A percentile compares a stretch with the other conserved stretches of the same genome.
phyloP scores from a whole-genome alignment of 169 alveolate species.

The Plasmodium gallinaceum region DNA sequence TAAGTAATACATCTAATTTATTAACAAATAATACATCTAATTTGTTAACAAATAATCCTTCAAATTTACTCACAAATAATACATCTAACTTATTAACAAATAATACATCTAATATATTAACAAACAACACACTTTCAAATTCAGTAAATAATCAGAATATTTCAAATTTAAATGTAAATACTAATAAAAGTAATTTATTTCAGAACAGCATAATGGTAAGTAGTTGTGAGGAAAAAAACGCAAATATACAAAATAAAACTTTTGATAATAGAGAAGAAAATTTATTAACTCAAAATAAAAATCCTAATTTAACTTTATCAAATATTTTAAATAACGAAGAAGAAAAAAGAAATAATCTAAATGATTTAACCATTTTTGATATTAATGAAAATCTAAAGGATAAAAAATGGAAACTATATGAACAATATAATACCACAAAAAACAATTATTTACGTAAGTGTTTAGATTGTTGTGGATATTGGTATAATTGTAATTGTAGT shows the following conservation, averaged over 20 bases:
- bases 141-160: no score
- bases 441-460: constrained; percentile 13
- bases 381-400: not conserved
- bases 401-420: constrained; percentile 25
- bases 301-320: not conserved
- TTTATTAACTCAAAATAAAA: not conserved
- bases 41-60: no score
- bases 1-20: no score
- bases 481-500: constrained; percentile 75
- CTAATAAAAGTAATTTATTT: not conserved
- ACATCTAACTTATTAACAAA: no score
- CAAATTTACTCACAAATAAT: no score
- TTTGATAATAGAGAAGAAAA: not conserved
- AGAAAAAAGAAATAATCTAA: not conserved
- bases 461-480: constrained; percentile 61
- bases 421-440: constrained; percentile 6
- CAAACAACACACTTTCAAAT: no score
- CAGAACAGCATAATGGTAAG: not conserved
- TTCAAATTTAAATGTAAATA: not conserved
- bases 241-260: not conserved
- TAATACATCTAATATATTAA: no score
- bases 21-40: no score
- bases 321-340: constrained; percentile 13
- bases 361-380: not conserved
- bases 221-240: not conserved